Evolutionary conservation across 208 protist species (phyloP).

Genomic region (Wallacemonas sp.): DNA sequence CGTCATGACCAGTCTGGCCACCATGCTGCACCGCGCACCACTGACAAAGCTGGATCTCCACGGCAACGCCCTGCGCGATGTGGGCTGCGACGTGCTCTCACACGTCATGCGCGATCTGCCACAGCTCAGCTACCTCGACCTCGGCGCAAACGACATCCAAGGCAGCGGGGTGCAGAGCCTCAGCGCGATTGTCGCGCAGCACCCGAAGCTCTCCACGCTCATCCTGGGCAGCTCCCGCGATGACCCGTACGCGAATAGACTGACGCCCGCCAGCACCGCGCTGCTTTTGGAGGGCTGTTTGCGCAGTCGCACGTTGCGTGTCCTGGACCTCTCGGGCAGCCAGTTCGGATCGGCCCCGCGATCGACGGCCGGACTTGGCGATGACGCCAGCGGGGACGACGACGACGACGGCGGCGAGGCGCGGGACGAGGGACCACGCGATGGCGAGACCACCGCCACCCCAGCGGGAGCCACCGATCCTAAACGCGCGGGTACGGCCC

Average conservation of each 20-base stretch:
- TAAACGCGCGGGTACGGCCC: too few species aligned
- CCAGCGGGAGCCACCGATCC: too few species aligned
- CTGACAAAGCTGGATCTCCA: conserved; percentile 77
- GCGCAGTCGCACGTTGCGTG: conserved; percentile 65
- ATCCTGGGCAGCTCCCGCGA: conserved; percentile 62
- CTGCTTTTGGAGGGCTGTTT: conserved; percentile 75
- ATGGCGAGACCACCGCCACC: not conserved
- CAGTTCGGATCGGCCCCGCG: conserved; percentile 25
- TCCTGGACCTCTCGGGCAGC: conserved; percentile 76
- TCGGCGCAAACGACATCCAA: conserved; percentile 84
- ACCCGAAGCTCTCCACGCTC: conserved; percentile 70
- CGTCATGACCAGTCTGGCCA: conserved; percentile 62
- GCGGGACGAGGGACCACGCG: not conserved
- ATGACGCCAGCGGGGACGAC: not conserved
- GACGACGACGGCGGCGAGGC: not conserved
- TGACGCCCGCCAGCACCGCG: conserved; percentile 52
- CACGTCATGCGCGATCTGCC: conserved; percentile 75
- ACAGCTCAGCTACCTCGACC: conserved; percentile 68
- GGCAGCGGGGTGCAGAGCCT: conserved; percentile 59
- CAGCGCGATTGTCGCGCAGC: conserved; percentile 58
- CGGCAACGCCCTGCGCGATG: conserved; percentile 87
- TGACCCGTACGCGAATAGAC: conserved; percentile 79
- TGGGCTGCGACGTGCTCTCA: conserved; percentile 72
- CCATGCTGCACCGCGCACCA: conserved; percentile 63
- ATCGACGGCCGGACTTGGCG: not conserved